phyloP scores from a whole-genome alignment of 371 early-diverging fungal species.

The Blakeslea trispora region DNA sequence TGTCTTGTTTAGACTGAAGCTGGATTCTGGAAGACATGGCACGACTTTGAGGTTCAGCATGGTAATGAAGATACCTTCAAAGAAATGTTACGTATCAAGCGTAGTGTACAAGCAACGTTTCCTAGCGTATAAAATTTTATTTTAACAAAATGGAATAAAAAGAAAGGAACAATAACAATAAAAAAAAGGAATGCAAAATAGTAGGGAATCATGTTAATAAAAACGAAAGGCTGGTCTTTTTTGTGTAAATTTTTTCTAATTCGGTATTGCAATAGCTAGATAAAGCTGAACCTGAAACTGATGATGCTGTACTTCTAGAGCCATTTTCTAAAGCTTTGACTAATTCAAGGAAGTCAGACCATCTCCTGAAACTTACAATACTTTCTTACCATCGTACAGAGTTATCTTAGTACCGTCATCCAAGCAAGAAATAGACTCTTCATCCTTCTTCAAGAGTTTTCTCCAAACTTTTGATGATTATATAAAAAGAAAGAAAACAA shows the following conservation, averaged over 20 bases:
- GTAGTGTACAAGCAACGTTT: slow-evolving; percentile 59
- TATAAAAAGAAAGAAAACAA: slow-evolving; percentile 6
- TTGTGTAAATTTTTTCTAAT: not conserved
- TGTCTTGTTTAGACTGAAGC: slow-evolving; percentile 52
- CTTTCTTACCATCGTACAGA: not conserved
- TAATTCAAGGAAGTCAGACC: no score
- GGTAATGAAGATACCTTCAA: slow-evolving; percentile 98
- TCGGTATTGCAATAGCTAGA: not conserved
- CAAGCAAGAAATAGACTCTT: not conserved
- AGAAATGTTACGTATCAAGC: slow-evolving; percentile 96
- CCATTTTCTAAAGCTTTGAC: no score
- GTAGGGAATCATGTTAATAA: slow-evolving; percentile 9
- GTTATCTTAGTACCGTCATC: not conserved
- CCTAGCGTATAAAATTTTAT: slow-evolving; percentile 34
- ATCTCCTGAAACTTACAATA: no score
- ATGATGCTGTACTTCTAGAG: no score
- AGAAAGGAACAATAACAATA: no score
- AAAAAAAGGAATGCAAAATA: not conserved
- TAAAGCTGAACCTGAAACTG: not conserved
- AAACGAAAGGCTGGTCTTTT: slow-evolving; percentile 17
- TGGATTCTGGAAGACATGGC: slow-evolving; percentile 91
- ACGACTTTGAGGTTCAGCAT: slow-evolving; percentile 94
- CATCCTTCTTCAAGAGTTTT: slow-evolving; percentile 22
- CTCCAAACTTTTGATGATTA: slow-evolving; percentile 24
- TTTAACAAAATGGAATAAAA: no score